phyloP scores from a whole-genome alignment of 2,329 filamentous ascomycete genomes.

The Kalmusia sp. region DNA sequence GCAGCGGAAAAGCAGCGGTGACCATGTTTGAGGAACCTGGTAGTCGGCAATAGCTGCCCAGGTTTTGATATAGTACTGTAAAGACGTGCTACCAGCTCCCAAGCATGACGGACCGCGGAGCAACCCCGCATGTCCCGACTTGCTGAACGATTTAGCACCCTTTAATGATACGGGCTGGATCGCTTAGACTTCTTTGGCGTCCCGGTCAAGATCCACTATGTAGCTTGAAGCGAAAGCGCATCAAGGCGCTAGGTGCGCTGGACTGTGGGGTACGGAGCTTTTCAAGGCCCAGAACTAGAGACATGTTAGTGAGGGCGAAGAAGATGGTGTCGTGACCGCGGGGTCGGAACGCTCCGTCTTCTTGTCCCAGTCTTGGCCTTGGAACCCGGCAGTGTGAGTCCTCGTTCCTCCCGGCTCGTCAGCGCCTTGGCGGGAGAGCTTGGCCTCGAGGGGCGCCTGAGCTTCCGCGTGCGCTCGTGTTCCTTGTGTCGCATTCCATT shows the following conservation, averaged over 20 bases:
- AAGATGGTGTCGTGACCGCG: background rate
- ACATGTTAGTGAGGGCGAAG: background rate
- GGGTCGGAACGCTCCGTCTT: background rate
- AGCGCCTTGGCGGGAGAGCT: background rate
- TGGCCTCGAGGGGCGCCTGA: background rate
- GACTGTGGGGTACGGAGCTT: slow-evolving; percentile 1
- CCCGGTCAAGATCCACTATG: slow-evolving; percentile 7
- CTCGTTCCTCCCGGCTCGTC: background rate
- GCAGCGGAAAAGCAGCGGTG: background rate
- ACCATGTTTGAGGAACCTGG: background rate
- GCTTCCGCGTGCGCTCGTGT: background rate
- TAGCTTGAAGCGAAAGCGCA: background rate
- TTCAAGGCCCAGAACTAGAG: background rate
- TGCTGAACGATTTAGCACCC: too few species aligned
- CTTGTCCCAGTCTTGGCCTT: background rate
- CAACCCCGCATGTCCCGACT: too few species aligned
- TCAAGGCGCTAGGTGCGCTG: background rate
- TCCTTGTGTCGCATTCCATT: slow-evolving; percentile 2
- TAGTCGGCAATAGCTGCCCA: background rate
- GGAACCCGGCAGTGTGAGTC: background rate
- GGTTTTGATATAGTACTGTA: background rate
- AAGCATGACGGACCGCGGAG: too few species aligned
- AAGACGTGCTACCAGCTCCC: background rate
- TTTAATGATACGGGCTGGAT: background rate
- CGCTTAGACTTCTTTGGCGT: background rate